Percentiles rank a stretch among this genome's conserved stretches.
Evolutionary conservation across 2,329 filamentous ascomycete species (phyloP).

Genomic region (Clarireedia hainanense): DNA sequence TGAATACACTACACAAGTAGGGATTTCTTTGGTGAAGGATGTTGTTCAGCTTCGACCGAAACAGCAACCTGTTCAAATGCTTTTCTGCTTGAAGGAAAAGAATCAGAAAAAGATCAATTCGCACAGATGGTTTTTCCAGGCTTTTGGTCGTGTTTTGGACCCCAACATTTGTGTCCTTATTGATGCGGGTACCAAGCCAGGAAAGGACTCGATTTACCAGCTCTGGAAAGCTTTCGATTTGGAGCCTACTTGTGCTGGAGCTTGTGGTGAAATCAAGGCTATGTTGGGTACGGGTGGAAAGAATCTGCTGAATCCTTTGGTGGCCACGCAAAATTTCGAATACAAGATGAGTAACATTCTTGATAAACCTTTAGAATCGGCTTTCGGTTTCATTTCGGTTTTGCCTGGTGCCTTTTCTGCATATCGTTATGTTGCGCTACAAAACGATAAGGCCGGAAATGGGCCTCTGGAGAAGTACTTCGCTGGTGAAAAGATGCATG

Average conservation of each 20-base stretch:
- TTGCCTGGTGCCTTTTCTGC: conserved; percentile 90
- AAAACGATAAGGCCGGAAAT: conserved; percentile 93
- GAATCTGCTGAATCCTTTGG: conserved; percentile 84
- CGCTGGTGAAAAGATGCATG: conserved; percentile 95
- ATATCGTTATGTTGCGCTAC: conserved; percentile 89
- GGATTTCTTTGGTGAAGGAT: conserved; percentile 77
- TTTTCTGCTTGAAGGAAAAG: conserved; percentile 97
- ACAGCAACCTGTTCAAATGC: conserved; percentile 95
- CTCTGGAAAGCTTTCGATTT: conserved; percentile 98
- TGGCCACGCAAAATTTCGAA: conserved; percentile 97
- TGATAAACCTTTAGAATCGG: conserved; percentile 92
- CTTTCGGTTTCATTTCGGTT: conserved; percentile 97
- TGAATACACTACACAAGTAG: conserved; percentile 94
- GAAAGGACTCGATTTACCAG: conserved; percentile 86
- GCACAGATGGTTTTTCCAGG: conserved; percentile 99
- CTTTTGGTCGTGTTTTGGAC: conserved; percentile 83
- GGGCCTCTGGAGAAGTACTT: conserved; percentile 97
- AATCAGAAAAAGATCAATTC: conserved; percentile 98
- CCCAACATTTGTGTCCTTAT: conserved; percentile 96
- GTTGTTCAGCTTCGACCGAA: conserved; percentile 97
- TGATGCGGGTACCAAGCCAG: conserved; percentile 90
- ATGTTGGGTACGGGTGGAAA: conserved; percentile 82
- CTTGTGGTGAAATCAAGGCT: conserved; percentile 94
- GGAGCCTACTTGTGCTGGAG: conserved; percentile 93
- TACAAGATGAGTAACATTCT: conserved; percentile 99